Percentiles rank a stretch among this genome's conserved stretches.
Evolutionary conservation across 345 rosid species (phyloP).

Genomic region (Alliaria petiolata): DNA sequence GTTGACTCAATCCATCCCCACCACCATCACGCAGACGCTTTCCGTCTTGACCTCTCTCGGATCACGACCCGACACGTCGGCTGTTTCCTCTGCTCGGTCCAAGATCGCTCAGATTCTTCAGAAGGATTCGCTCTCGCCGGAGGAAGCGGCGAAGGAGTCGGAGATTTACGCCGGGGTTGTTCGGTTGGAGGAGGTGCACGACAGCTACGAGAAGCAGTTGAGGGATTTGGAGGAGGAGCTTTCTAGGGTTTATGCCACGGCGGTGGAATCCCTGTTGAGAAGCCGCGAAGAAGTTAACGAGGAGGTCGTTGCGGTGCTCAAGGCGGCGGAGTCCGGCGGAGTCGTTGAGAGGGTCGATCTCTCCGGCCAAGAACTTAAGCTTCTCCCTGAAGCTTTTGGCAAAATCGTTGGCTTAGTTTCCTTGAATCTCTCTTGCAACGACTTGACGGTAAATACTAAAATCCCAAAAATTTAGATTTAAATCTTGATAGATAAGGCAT

Average conservation of each 20-base stretch:
- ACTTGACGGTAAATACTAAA: constrained; percentile 48
- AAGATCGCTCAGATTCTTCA: constrained; percentile 46
- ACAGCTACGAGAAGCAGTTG: constrained; percentile 55
- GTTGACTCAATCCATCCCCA: constrained; percentile 51
- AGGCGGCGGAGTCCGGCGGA: constrained; percentile 38
- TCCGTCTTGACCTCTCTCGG: constrained; percentile 64
- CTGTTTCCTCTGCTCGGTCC: constrained; percentile 57
- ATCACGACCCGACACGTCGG: constrained; percentile 63
- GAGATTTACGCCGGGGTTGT: constrained; percentile 49
- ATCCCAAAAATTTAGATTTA: too few relatives aligned
- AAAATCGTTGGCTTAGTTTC: constrained; percentile 56
- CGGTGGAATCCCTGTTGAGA: constrained; percentile 33
- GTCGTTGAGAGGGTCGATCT: constrained; percentile 54
- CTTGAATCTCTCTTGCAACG: constrained; percentile 70
- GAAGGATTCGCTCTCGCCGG: constrained; percentile 34
- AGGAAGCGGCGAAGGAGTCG: constrained; percentile 50
- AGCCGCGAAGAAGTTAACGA: constrained; percentile 36
- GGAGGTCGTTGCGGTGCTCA: constrained; percentile 53
- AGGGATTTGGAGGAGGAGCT: constrained; percentile 64
- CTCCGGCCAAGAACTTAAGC: constrained; percentile 52
- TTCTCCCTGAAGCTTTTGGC: constrained; percentile 76
- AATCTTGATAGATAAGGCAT: too few relatives aligned
- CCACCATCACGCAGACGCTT: constrained; percentile 46
- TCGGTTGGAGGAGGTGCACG: constrained; percentile 65
- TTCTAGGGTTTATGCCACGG: constrained; percentile 45